Conservation (phyloP, 2,329 filamentous ascomycete species). For the Aureobasidium sp. region DNA sequence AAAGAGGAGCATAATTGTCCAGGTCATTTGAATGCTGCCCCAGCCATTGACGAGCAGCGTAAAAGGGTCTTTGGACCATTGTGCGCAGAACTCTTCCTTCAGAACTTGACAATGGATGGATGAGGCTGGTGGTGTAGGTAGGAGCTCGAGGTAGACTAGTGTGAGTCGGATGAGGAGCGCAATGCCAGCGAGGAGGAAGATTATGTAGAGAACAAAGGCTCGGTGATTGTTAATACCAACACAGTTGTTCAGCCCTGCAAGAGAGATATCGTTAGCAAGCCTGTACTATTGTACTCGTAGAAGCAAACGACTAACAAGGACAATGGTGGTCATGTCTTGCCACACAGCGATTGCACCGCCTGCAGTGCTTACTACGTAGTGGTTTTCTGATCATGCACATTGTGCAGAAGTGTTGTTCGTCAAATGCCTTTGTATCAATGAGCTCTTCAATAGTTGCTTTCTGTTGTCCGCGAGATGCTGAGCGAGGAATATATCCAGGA, state of each 20-base stretch:
- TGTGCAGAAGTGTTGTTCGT: slow-evolving; percentile 89
- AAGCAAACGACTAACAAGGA: slow-evolving; percentile 44
- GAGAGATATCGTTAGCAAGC: not conserved
- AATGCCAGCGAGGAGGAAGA: slow-evolving; percentile 69
- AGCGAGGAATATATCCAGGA: slow-evolving; percentile 87
- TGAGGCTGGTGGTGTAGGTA: slow-evolving; percentile 43
- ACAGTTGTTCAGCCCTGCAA: slow-evolving; percentile 77
- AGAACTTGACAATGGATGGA: slow-evolving; percentile 60
- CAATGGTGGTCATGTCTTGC: slow-evolving; percentile 98
- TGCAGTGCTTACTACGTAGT: slow-evolving; percentile 91
- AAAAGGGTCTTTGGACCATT: slow-evolving; percentile 74
- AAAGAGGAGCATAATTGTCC: slow-evolving; percentile 94
- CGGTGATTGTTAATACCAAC: slow-evolving; percentile 92
- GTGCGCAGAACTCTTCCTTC: slow-evolving; percentile 62
- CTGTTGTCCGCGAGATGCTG: slow-evolving; percentile 81
- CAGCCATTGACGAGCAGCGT: slow-evolving; percentile 72
- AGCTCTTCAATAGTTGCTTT: slow-evolving; percentile 83
- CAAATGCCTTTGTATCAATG: slow-evolving; percentile 76
- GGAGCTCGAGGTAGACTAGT: slow-evolving; percentile 58
- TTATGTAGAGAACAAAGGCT: slow-evolving; percentile 86
- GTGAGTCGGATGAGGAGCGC: slow-evolving; percentile 61
- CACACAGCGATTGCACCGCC: slow-evolving; percentile 81
- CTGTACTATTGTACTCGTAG: not conserved
- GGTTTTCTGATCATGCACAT: slow-evolving; percentile 91
- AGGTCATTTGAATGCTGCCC: slow-evolving; percentile 76